These are phyloP conservation scores for Chenopodium suecicum DNA, from an alignment of 148 eudicot species.

Conservation along the genomic window DNA sequence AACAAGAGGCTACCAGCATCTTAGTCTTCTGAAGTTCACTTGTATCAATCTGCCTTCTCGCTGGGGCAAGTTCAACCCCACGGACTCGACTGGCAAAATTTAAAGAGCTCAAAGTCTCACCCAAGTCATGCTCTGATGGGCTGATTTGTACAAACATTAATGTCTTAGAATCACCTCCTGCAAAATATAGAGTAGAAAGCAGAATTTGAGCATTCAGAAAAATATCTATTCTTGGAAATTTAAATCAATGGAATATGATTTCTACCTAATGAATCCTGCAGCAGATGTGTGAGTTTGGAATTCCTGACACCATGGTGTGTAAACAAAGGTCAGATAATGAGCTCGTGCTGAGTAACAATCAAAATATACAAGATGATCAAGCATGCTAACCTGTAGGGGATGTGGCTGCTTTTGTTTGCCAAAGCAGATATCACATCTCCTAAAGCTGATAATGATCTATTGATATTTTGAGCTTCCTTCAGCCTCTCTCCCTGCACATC, in stretches of 20 bases:
- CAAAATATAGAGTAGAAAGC: slow-evolving; percentile 2
- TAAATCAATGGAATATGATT: not conserved
- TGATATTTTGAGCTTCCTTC: slow-evolving; percentile 94
- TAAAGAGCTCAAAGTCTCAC: slow-evolving; percentile 84
- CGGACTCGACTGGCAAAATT: slow-evolving; percentile 91
- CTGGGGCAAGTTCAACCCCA: slow-evolving; percentile 88
- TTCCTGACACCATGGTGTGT: slow-evolving; percentile 47
- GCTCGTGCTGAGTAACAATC: not conserved
- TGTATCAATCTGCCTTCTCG: slow-evolving; percentile 73
- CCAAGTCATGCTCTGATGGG: slow-evolving; percentile 84
- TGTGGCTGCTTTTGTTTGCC: slow-evolving; percentile 81
- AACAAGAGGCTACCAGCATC: slow-evolving; percentile 47
- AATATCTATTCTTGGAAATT: not conserved
- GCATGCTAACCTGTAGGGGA: slow-evolving; percentile 69
- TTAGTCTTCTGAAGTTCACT: slow-evolving; percentile 80
- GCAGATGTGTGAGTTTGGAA: slow-evolving; percentile 85
- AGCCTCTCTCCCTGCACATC: slow-evolving; percentile 88
- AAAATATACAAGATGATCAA: not conserved
- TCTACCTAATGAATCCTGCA: slow-evolving; percentile 91
- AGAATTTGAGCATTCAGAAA: not conserved
- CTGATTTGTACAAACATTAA: slow-evolving; percentile 95
- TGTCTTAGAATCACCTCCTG: slow-evolving; percentile 92
- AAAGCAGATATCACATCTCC: slow-evolving; percentile 97
- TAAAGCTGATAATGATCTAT: slow-evolving; percentile 85
- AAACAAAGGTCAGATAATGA: not conserved